These are phyloP conservation scores for Niebla homalea DNA, from an alignment of 495 filamentous ascomycete species.

Conservation along the genomic window DNA sequence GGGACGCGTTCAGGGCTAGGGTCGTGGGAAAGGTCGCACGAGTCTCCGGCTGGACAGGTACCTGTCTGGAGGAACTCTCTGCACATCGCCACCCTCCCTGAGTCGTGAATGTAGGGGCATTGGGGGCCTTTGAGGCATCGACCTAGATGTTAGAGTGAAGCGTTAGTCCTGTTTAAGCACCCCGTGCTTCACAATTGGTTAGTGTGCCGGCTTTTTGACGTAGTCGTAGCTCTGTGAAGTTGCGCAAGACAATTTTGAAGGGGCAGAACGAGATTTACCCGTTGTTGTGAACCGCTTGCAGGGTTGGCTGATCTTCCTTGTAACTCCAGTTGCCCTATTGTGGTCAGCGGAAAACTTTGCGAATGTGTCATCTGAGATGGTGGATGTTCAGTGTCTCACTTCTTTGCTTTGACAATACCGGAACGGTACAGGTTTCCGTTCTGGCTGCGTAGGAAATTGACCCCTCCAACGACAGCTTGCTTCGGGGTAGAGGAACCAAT, in stretches of 20 bases:
- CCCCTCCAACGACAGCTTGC: constrained; percentile 60
- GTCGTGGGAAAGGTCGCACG: constrained; percentile 90
- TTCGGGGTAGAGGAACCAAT: constrained; percentile 64
- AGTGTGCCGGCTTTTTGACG: neutral
- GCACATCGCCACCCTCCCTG: constrained; percentile 82
- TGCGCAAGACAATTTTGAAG: neutral
- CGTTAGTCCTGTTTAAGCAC: constrained; percentile 19
- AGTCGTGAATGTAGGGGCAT: constrained; percentile 78
- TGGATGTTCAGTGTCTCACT: constrained; percentile 34
- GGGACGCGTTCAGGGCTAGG: constrained; percentile 74
- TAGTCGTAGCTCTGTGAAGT: neutral
- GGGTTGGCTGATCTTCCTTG: constrained; percentile 60
- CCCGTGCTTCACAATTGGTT: too few relatives aligned
- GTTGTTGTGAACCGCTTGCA: constrained; percentile 87
- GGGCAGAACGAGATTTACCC: constrained; percentile 46
- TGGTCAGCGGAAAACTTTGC: constrained; percentile 3
- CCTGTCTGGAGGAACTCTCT: constrained; percentile 71
- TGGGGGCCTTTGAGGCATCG: constrained; percentile 64
- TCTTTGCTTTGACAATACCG: constrained; percentile 50
- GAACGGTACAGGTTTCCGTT: constrained; percentile 79
- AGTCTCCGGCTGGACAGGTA: constrained; percentile 62
- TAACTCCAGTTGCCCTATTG: constrained; percentile 6
- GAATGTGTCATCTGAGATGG: neutral
- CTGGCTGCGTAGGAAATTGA: constrained; percentile 79
- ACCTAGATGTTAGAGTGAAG: constrained; percentile 39